A percentile compares a stretch with the other conserved stretches of the same genome.
These are phyloP conservation scores for Flaveria bidentis DNA, from an alignment of 129 eudicot genomes.

Conservation along the genomic window DNA sequence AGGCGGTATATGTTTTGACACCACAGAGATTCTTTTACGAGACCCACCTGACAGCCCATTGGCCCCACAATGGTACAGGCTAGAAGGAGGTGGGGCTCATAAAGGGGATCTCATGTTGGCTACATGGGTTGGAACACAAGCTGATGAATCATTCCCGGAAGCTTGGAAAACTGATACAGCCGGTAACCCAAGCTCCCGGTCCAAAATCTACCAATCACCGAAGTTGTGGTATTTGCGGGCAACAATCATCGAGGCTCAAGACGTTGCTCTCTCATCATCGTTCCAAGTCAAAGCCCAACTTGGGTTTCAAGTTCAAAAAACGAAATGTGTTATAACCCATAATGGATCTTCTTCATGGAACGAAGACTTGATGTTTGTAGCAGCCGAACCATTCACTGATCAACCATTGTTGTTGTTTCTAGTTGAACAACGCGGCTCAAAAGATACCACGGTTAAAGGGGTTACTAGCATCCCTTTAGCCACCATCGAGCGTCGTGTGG, in stretches of 20 bases:
- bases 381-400: slow-evolving; percentile 86
- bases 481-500: slow-evolving; percentile 91
- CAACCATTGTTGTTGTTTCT: slow-evolving; percentile 45
- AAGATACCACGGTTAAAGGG: slow-evolving; percentile 51
- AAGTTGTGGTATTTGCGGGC: slow-evolving; percentile 86
- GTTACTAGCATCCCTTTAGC: slow-evolving; percentile 59
- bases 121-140: slow-evolving; percentile 96
- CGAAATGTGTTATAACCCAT: slow-evolving; percentile 47
- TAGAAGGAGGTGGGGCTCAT: slow-evolving; percentile 90
- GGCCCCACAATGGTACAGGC: slow-evolving; percentile 99
- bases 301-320: slow-evolving; percentile 79
- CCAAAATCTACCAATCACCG: slow-evolving; percentile 88
- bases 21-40: slow-evolving; percentile 71
- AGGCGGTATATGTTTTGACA: slow-evolving; percentile 94
- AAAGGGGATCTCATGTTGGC: slow-evolving; percentile 91
- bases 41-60: slow-evolving; percentile 97
- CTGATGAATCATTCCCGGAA: slow-evolving; percentile 89
- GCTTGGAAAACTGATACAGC: slow-evolving; percentile 95
- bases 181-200: slow-evolving; percentile 54
- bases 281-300: slow-evolving; percentile 73
- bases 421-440: slow-evolving; percentile 57
- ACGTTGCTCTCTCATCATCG: slow-evolving; percentile 44
- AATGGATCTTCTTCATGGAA: slow-evolving; percentile 78
- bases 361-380: slow-evolving; percentile 85
- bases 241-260: slow-evolving; percentile 75